phyloP scores from a whole-genome alignment of 176 grass and related monocot species.

The Aegilops bicornis region DNA sequence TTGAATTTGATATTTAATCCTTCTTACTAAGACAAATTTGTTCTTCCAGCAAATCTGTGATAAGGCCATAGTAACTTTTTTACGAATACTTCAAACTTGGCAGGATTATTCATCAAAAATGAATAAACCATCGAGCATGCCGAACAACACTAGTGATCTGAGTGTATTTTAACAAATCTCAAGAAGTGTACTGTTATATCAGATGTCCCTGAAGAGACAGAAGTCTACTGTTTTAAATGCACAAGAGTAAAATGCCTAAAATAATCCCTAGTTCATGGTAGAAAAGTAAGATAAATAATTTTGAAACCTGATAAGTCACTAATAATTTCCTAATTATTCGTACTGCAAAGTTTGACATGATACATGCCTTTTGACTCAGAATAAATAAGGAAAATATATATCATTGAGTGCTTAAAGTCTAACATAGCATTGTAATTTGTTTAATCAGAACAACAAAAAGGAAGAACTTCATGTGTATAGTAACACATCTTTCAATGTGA shows the following conservation, averaged over 20 bases:
- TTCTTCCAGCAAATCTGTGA: background rate
- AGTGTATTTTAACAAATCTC: background rate
- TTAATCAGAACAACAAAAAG: background rate
- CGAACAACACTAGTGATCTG: background rate
- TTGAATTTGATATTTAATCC: background rate
- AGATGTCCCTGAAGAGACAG: background rate
- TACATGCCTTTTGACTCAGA: background rate
- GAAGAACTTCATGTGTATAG: background rate
- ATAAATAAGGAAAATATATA: constrained; percentile 7
- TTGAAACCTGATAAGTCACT: background rate
- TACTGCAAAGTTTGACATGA: background rate
- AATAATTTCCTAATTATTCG: background rate
- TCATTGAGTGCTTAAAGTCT: background rate
- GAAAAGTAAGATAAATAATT: background rate
- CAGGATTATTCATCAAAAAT: background rate
- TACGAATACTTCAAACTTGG: background rate
- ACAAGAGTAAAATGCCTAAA: background rate
- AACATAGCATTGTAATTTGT: constrained; percentile 15
- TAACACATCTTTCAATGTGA: constrained; percentile 7
- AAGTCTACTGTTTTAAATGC: background rate
- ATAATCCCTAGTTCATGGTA: background rate
- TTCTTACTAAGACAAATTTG: background rate
- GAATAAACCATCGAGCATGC: background rate
- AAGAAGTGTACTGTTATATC: background rate
- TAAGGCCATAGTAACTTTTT: background rate